Conservation (phyloP, 2,329 filamentous ascomycete species). For the Gaeumannomyces tritici region DNA sequence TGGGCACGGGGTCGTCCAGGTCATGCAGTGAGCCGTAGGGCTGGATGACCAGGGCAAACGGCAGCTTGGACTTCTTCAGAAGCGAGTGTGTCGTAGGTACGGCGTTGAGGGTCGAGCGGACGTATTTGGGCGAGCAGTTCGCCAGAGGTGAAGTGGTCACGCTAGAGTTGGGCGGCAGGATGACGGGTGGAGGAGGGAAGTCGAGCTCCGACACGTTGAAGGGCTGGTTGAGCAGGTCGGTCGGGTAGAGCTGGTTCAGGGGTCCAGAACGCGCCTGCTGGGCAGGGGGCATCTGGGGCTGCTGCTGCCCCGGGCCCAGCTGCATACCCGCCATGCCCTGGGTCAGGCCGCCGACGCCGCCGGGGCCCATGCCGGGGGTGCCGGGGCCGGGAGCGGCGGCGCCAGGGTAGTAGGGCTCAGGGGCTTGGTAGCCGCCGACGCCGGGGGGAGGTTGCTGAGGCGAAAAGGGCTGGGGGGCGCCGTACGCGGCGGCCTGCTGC, state of each 20-base stretch:
- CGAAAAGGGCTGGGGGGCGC: conserved; percentile 26
- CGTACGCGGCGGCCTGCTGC: conserved; percentile 33
- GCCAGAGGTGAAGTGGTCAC: conserved; percentile 84
- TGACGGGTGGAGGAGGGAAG: conserved; percentile 79
- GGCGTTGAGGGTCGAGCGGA: conserved; percentile 90
- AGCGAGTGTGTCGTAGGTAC: conserved; percentile 87
- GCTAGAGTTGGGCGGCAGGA: conserved; percentile 78
- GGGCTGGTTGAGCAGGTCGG: conserved; percentile 83
- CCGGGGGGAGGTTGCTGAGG: conserved; percentile 26
- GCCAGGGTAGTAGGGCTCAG: conserved; percentile 54
- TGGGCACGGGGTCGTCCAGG: conserved; percentile 78
- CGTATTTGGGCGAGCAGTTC: conserved; percentile 89
- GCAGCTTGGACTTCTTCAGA: conserved; percentile 92
- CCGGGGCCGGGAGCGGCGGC: conserved; percentile 10
- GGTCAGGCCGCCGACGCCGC: conserved; percentile 62
- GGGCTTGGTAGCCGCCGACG: conserved; percentile 56
- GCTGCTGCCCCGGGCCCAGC: conserved; percentile 55
- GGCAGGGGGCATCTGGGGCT: conserved; percentile 20
- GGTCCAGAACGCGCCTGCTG: conserved; percentile 36
- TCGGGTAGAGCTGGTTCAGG: conserved; percentile 85
- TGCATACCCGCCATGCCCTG: conserved; percentile 81
- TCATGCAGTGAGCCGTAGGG: conserved; percentile 92
- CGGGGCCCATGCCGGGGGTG: conserved; percentile 14
- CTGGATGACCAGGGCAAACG: conserved; percentile 92
- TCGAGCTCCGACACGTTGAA: conserved; percentile 93